phyloP scores from a whole-genome alignment of 1,284 basidiomycete species.

The Ganoderma resinaceum region DNA sequence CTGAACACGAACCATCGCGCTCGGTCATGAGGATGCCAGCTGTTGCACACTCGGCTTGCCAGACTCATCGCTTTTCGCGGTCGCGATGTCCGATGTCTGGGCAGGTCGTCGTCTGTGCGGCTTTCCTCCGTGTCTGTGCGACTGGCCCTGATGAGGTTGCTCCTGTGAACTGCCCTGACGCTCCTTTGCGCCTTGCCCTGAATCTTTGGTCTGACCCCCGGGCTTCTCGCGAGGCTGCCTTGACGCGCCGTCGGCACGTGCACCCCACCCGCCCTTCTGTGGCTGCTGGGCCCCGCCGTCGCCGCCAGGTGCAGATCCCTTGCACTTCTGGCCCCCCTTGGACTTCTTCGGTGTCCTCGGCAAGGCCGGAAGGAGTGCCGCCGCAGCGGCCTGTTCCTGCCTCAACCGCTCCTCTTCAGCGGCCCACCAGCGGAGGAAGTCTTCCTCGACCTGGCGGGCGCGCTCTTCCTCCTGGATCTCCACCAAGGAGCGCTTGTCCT shows the following conservation, averaged over 20 bases:
- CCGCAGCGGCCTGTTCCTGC: conserved; percentile 30
- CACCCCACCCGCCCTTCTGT: conserved; percentile 11
- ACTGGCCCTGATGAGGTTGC: conserved; percentile 2
- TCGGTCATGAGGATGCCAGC: neutral
- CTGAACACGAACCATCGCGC: neutral
- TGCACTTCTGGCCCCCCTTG: conserved; percentile 16
- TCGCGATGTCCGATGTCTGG: neutral
- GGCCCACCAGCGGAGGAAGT: conserved; percentile 88
- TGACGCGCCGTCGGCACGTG: neutral
- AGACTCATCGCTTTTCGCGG: conserved; percentile 8
- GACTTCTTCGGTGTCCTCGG: conserved; percentile 25
- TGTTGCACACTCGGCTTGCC: conserved; percentile 4
- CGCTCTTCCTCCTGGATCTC: conserved; percentile 89
- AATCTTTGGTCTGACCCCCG: neutral
- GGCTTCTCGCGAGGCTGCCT: conserved; percentile 13
- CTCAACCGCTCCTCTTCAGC: conserved; percentile 77
- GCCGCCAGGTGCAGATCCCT: neutral
- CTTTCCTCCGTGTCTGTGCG: conserved; percentile 6
- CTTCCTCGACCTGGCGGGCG: conserved; percentile 68
- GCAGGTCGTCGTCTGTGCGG: conserved; percentile 17
- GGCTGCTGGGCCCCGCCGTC: neutral
- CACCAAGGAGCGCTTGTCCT: conserved; percentile 69
- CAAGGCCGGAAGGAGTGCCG: conserved; percentile 13
- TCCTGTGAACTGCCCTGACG: neutral
- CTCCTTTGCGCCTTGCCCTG: neutral